Conservation (phyloP, 2,329 filamentous ascomycete species). For the Diaporthe sp. region DNA sequence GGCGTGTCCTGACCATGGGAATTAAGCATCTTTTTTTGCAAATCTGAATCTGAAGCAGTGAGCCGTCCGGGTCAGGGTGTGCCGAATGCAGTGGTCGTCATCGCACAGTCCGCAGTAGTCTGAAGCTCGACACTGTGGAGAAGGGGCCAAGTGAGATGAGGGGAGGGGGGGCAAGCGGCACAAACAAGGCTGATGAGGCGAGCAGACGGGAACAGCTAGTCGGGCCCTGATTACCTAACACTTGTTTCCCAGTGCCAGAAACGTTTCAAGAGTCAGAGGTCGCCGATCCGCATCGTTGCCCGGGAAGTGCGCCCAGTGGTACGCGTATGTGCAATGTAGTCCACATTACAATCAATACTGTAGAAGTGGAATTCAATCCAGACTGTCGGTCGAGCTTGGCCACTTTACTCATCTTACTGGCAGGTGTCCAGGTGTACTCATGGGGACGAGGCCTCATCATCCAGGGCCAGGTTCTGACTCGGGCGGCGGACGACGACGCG, state of each 20-base stretch:
- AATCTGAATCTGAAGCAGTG: slow-evolving; percentile 35
- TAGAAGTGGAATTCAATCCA: background rate
- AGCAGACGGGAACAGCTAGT: background rate
- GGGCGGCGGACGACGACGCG: background rate
- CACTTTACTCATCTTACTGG: background rate
- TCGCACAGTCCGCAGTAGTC: slow-evolving; percentile 21
- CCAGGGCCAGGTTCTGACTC: slow-evolving; percentile 19
- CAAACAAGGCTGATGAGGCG: slow-evolving; percentile 1
- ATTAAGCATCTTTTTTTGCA: slow-evolving; percentile 38
- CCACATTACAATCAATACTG: background rate
- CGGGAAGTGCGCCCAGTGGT: background rate
- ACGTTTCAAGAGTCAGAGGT: slow-evolving; percentile 26
- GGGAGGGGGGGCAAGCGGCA: background rate
- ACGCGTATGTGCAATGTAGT: background rate
- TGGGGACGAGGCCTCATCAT: slow-evolving; percentile 15
- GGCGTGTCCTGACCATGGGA: slow-evolving; percentile 28
- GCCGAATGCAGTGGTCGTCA: slow-evolving; percentile 36
- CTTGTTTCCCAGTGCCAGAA: slow-evolving; percentile 10
- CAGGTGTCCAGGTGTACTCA: background rate
- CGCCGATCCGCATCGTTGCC: background rate
- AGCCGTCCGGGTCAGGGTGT: slow-evolving; percentile 21
- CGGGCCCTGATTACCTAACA: slow-evolving; percentile 4
- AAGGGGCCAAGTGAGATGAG: background rate
- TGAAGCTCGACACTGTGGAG: slow-evolving; percentile 33
- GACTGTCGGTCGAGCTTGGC: background rate